These are phyloP conservation scores for Escallonia rubra DNA, from an alignment of 129 eudicot species.

Conservation along the genomic window DNA sequence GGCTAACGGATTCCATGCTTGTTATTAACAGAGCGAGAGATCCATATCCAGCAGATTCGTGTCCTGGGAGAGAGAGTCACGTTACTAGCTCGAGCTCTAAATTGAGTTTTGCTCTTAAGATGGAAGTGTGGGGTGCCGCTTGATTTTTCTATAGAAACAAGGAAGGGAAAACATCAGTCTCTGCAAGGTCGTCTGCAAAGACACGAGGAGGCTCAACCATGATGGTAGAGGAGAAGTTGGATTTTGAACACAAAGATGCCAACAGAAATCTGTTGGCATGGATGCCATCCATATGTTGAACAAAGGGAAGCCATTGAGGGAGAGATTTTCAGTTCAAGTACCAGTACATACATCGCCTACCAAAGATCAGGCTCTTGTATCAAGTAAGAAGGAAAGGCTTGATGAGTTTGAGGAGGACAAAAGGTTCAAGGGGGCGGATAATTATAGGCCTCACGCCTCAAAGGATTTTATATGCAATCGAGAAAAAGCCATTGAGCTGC, in stretches of 20 bases:
- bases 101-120: conserved; percentile 17
- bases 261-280: no score
- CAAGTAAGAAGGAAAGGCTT: background rate
- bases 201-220: background rate
- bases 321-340: conserved; percentile 18
- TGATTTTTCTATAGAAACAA: conserved; percentile 15
- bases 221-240: background rate
- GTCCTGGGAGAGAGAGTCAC: conserved; percentile 13
- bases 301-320: conserved; percentile 38
- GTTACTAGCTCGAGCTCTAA: conserved; percentile 8
- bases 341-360: background rate
- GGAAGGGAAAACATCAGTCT: background rate
- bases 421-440: conserved; percentile 24
- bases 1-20: background rate
- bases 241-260: background rate
- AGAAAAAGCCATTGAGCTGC: conserved; percentile 15
- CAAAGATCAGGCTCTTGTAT: background rate
- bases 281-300: background rate
- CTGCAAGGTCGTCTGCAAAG: conserved; percentile 2
- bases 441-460: conserved; percentile 17
- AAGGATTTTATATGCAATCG: conserved; percentile 32
- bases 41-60: background rate
- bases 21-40: conserved; percentile 2
- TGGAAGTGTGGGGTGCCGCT: conserved; percentile 27
- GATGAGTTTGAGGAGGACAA: background rate